Percentiles rank a stretch among this genome's conserved stretches.
Conservation (phyloP, 352 stramenopile genomes). For the Phytophthora pinifolia region DNA sequence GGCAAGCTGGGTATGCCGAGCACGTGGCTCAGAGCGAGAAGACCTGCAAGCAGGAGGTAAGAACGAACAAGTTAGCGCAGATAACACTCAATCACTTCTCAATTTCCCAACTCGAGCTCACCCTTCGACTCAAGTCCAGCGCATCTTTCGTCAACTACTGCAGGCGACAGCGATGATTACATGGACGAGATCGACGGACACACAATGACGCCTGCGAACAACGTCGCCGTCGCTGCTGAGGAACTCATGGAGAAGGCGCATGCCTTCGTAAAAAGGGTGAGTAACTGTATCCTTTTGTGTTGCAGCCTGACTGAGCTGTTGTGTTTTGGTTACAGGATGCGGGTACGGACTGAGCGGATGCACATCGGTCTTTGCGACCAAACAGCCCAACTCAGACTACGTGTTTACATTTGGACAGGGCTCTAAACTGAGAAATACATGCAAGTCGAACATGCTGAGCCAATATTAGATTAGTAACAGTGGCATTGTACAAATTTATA, state of each 20-base stretch:
- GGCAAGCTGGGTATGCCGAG: no score
- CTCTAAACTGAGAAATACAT: constrained; percentile 12
- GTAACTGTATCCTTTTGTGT: constrained; percentile 5
- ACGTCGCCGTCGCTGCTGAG: not conserved
- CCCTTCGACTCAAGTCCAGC: no score
- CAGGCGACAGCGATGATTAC: constrained; percentile 4
- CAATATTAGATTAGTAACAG: no score
- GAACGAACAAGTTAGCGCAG: no score
- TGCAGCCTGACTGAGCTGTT: not conserved
- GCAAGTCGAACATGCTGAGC: no score
- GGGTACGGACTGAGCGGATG: not conserved
- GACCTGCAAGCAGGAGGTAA: not conserved
- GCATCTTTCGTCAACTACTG: no score
- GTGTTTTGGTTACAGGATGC: constrained; percentile 12
- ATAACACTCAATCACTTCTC: no score
- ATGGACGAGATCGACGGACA: constrained; percentile 1
- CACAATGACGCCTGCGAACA: not conserved
- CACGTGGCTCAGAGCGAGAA: no score
- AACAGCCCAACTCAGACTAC: constrained; percentile 3
- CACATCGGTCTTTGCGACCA: not conserved
- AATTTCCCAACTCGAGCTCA: no score
- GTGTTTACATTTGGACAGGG: constrained; percentile 7
- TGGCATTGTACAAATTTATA: constrained; percentile 2
- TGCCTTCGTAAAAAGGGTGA: constrained; percentile 1
- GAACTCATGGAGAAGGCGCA: constrained; percentile 1